phyloP scores from a whole-genome alignment of 352 stramenopile genomes.

The Phytophthora pini region DNA sequence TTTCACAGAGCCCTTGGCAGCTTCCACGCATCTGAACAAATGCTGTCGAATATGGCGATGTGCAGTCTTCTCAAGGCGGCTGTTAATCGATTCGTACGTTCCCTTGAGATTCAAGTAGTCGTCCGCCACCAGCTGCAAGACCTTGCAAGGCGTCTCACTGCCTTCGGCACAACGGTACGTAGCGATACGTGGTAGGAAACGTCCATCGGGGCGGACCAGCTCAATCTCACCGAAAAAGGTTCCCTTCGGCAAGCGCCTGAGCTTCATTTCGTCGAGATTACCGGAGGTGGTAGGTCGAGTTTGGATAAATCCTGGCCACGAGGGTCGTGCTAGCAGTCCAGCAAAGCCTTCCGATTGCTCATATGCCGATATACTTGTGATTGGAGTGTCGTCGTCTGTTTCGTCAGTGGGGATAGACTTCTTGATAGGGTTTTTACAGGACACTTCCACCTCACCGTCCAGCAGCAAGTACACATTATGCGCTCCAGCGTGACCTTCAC shows the following conservation, averaged over 20 bases:
- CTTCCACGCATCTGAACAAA: slow-evolving; percentile 81
- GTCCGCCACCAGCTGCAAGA: slow-evolving; percentile 80
- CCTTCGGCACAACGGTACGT: slow-evolving; percentile 68
- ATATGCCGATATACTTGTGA: slow-evolving; percentile 31
- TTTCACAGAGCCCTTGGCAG: slow-evolving; percentile 71
- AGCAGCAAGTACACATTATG: slow-evolving; percentile 82
- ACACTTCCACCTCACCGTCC: slow-evolving; percentile 81
- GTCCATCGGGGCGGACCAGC: slow-evolving; percentile 71
- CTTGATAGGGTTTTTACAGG: slow-evolving; percentile 79
- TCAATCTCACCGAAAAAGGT: slow-evolving; percentile 87
- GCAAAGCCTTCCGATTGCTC: slow-evolving; percentile 41
- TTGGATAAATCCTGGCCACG: slow-evolving; percentile 35
- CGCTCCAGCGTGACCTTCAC: slow-evolving; percentile 68
- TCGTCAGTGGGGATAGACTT: slow-evolving; percentile 21
- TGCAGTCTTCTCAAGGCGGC: slow-evolving; percentile 65
- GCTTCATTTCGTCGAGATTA: slow-evolving; percentile 55
- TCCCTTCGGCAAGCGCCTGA: slow-evolving; percentile 68
- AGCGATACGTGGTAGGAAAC: slow-evolving; percentile 72
- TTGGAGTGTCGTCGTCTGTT: slow-evolving; percentile 20
- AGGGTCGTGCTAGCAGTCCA: slow-evolving; percentile 34
- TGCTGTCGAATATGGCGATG: slow-evolving; percentile 72
- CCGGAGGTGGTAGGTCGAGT: slow-evolving; percentile 17
- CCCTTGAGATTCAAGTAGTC: slow-evolving; percentile 83
- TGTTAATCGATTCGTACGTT: slow-evolving; percentile 76
- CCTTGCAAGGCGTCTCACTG: slow-evolving; percentile 60